phyloP scores from a whole-genome alignment of 1,139 yeast species.

The Diutina neorugosa region DNA sequence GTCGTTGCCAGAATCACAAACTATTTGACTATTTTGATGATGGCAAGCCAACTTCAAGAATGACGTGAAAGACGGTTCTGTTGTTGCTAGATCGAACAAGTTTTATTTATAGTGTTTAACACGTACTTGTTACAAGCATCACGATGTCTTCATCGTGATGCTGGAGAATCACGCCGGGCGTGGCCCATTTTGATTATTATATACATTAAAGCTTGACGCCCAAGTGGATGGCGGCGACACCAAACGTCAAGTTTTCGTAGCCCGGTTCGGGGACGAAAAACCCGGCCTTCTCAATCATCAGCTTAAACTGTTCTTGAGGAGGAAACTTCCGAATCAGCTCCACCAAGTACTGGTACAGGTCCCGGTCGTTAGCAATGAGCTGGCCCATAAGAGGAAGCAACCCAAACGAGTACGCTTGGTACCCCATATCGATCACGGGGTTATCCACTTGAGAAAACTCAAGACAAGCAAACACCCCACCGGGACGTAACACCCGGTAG shows the following conservation, averaged over 20 bases:
- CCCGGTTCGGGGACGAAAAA: constrained; percentile 80
- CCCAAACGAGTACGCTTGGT: constrained; percentile 83
- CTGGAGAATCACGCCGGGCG: no score
- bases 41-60: no score
- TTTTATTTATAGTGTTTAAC: no score
- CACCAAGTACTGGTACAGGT: constrained; percentile 88
- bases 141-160: no score
- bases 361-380: constrained; percentile 86
- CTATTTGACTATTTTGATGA: no score
- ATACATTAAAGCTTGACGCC: constrained; percentile 60
- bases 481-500: constrained; percentile 91
- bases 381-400: constrained; percentile 92
- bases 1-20: no score
- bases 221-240: constrained; percentile 91
- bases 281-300: constrained; percentile 92
- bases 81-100: no score
- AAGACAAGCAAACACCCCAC: constrained; percentile 94
- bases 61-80: no score
- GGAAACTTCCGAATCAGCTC: constrained; percentile 92
- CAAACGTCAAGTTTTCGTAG: constrained; percentile 90
- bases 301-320: constrained; percentile 77
- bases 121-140: no score
- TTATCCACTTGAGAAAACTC: constrained; percentile 91
- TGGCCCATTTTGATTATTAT: no score
- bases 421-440: constrained; percentile 57